Evolutionary conservation across 1,139 yeast species (phyloP), one percentile per base, ranked within the genome.

Genomic region (Saccharomyces hybrid): DNA sequence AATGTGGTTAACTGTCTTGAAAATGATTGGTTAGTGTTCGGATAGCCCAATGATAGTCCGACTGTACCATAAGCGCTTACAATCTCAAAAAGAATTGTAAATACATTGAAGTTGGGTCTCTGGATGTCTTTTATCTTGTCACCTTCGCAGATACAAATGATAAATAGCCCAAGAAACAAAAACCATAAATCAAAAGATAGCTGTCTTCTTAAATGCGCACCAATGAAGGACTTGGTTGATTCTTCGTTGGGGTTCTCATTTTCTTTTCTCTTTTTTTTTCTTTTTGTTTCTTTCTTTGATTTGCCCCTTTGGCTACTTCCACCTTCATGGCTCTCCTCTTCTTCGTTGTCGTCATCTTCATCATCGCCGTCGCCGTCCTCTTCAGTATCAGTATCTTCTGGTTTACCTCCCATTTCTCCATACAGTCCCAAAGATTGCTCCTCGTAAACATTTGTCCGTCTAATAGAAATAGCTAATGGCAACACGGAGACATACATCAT

Each of bases 401-500:
- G 69, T 14, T 63, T 69, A 6, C 66, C 64, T 5, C 73, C 71
- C 2, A 71, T 68, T 26, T 73, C 75, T 14, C 78, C 74, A 67
- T 89, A 91, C 12, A 91, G 81, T 12, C 99, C 99, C 58, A 93
- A 74, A 0, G 97, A 87, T 68, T 90, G 98, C 67, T 93, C 99
- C 68, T 93, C 99, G 71, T 93, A 93, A 51, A 93, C 99, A 69
- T 93, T 93, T 24, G 99, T 93, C 68, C 97, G 81, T 73, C 99
- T 84, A 61, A 93, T 90, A 49, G 97, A 88, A 64, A 93, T 93
- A 46, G 99, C 99, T 65, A 93, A 75, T 0, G 99, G 99, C 66
- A 91, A 76, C 51, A 93, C 97, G 4, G 98, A 91, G 31, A 95
- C 89, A 73, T 95, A 93, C 99, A 93, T 93, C 98, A 93, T 91